Evolutionary conservation across 2,329 filamentous ascomycete genomes (phyloP).

Genomic region (Alternaria viburni): DNA sequence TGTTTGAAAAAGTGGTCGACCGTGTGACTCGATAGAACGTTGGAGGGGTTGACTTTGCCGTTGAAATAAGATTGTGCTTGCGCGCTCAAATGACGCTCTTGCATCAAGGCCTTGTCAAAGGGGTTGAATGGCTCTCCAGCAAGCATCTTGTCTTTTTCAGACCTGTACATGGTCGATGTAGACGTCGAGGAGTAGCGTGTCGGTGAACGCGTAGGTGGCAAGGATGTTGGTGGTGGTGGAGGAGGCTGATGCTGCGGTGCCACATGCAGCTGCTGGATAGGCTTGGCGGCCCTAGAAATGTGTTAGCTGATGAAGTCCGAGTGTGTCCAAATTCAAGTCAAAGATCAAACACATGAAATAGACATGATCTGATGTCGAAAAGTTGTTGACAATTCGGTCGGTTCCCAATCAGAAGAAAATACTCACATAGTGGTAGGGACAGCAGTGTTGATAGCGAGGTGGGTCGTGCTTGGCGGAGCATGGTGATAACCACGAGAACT

Average conservation of each 20-base stretch:
- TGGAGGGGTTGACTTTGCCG: slow-evolving; percentile 75
- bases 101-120: slow-evolving; percentile 76
- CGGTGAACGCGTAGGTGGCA: slow-evolving; percentile 31
- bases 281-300: slow-evolving; percentile 44
- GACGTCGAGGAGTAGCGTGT: slow-evolving; percentile 29
- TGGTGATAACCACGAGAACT: slow-evolving; percentile 42
- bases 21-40: slow-evolving; percentile 69
- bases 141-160: slow-evolving; percentile 92
- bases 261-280: slow-evolving; percentile 40
- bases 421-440: slow-evolving; percentile 14
- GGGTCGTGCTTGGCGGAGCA: slow-evolving; percentile 37
- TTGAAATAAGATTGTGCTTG: slow-evolving; percentile 86
- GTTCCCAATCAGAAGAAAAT: neutral
- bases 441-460: slow-evolving; percentile 29
- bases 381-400: neutral
- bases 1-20: slow-evolving; percentile 73
- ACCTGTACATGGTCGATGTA: slow-evolving; percentile 52
- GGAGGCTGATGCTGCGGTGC: slow-evolving; percentile 30
- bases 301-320: neutral
- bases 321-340: neutral
- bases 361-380: neutral
- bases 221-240: slow-evolving; percentile 23
- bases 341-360: neutral
- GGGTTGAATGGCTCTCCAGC: slow-evolving; percentile 78
- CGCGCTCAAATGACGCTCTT: slow-evolving; percentile 85